Base-by-base conservation (phyloP, 192 early-diverging fungal species). In the Mortierella hygrophila region DNA sequence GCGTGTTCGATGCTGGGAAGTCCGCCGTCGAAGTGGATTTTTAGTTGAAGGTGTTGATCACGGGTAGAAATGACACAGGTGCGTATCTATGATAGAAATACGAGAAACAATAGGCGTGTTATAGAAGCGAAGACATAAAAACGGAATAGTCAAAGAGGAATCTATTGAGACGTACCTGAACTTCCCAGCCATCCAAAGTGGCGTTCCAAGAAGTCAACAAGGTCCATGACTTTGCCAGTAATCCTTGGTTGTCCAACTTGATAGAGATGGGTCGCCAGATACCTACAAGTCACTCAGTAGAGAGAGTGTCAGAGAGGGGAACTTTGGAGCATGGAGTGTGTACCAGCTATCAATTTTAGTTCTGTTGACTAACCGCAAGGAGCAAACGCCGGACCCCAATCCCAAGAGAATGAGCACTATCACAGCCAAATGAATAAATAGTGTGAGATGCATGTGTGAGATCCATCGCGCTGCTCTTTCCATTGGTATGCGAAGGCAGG, bases 361-460 rank as follows among this genome's bases (percentile, higher is more conserved):
- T 29, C 26, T 15, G n/a, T 2, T 32, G 60, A 35, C 71, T 38
- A 73, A 85, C 83, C 83, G 37, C 83, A 85, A 9, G 83, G 78
- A 44, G 83, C 83, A 55, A 85, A 85, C 0, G 78, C 83, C 16
- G 83, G 83, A 9, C 83, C 83, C 83, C 83, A 85, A 29, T 85
- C 83, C 83, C 83, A 85, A 5, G 83, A 85, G 75, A 85, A 85
- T 2, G 83, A 79, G 49, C 83, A 85, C 83, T 85, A 74, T 29
- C 41, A 78, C 40, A 32, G 6, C 42, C 41, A 65, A 10, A 26
- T 26, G 55, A 35, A 29, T 13, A n/a, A 72, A 46, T 7, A 32
- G n/a, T 15, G 71, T 72, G 60, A 65, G 26, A 65, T 16, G 13
- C 29, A 65, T 65, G 35, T 21, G 18, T 1, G 1, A n/a, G 11